Base-by-base conservation (phyloP, 176 grass and related monocot species). In the Carex littledalei region DNA sequence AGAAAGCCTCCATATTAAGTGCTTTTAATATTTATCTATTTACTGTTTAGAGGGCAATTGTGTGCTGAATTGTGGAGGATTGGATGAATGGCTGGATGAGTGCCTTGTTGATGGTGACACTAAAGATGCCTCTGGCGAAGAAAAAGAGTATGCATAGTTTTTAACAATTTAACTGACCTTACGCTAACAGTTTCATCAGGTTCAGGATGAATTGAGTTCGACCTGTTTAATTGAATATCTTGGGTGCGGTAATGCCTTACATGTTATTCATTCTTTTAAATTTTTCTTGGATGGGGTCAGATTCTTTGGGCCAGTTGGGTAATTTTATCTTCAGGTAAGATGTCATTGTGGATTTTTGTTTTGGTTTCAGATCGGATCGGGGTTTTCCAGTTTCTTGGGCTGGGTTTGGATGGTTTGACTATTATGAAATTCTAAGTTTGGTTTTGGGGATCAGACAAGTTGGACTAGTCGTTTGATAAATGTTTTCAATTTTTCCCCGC, bases 71-170 rank as follows among this genome's bases (percentile, higher is more conserved):
- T 80, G 78, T 81, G 89, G 90, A 29, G 95, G 69, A 84, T 86
- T 87, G 71, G 88, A 92, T 59, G 93, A 90, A 56, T 94, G 93
- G 93, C 60, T 99, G 61, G 85, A 87, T n/a, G 76, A 91, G 73
- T 95, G 84, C 85, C 87, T 91, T n/a, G 87, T 94, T 88, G 90
- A 94, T 41, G 88, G 64, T 22, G 87, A 92, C 52, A 72, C 81
- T 81, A n/a, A 18, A 4, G 86, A 86, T 37, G 78, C 18, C 10
- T 79, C 60, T 63, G n/a, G 39, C 8, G 35, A 52, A 67, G 90
- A 94, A 88, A 92, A 92, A 87, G 86, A 86, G 96, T 99, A 69
- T 74, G 87, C 58, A 37, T 37, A 64, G 54, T 6, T 32, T 84
- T 83, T 56, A 56, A 31, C 47, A 32, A 78, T 18, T 78, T 56